These are phyloP conservation scores for Pyrenochaeta sp. DNA, from an alignment of 2,329 filamentous ascomycete species.

Conservation along the genomic window DNA sequence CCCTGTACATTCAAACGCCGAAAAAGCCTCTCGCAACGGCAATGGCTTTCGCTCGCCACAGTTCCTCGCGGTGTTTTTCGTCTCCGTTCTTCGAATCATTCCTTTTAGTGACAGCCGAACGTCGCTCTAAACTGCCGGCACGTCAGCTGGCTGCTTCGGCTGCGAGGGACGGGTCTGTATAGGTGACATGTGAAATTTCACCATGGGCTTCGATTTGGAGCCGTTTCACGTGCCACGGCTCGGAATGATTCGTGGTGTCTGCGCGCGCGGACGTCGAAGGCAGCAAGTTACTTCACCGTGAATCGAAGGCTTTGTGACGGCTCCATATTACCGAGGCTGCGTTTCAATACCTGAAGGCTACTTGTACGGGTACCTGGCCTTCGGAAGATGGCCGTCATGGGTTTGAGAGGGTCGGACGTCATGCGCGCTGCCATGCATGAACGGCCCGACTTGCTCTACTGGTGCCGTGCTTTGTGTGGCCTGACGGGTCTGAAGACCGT, in stretches of 20 bases:
- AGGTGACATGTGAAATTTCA: background rate
- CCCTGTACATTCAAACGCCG: background rate
- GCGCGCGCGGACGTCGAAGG: too few relatives aligned
- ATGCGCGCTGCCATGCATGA: background rate
- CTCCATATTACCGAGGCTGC: too few relatives aligned
- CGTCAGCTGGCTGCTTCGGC: background rate
- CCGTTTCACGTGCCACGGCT: too few relatives aligned
- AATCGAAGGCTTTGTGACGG: too few relatives aligned
- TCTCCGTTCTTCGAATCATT: background rate
- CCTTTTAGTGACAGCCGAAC: background rate
- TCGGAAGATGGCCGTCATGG: too few relatives aligned
- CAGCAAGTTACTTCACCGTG: too few relatives aligned
- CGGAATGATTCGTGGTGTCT: too few relatives aligned
- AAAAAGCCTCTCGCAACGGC: background rate
- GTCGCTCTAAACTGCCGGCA: background rate
- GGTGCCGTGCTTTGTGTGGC: background rate
- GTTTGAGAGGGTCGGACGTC: background rate
- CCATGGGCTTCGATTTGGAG: too few relatives aligned
- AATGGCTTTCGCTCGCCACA: background rate
- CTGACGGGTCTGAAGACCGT: background rate
- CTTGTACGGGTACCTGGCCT: too few relatives aligned
- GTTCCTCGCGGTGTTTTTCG: background rate
- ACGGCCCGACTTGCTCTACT: background rate
- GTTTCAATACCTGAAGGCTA: too few relatives aligned
- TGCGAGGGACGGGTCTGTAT: background rate